Evolutionary conservation across 768 basidiomycete genomes (phyloP).

Genomic region (Termitomyces sp.): DNA sequence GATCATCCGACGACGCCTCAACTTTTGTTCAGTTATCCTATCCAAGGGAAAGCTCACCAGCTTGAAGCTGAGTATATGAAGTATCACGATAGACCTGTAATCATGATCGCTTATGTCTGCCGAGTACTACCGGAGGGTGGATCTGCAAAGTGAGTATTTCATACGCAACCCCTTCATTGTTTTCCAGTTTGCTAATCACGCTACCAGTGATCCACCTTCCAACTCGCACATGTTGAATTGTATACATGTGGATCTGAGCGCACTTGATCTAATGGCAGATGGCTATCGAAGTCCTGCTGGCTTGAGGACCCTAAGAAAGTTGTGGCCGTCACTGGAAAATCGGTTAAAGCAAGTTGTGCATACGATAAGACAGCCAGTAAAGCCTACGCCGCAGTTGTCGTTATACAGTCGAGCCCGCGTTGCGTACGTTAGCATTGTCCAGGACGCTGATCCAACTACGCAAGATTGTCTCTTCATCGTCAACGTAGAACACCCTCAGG

Average conservation of each 20-base stretch:
- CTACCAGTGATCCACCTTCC: slow-evolving; percentile 37
- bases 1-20: slow-evolving; percentile 45
- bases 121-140: slow-evolving; percentile 1
- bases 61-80: slow-evolving; percentile 58
- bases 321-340: background rate
- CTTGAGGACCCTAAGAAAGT: background rate
- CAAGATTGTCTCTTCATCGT: background rate
- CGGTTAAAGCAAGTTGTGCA: background rate
- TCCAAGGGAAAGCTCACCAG: slow-evolving; percentile 46
- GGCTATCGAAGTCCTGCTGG: background rate
- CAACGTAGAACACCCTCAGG: background rate
- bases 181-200: slow-evolving; percentile 27
- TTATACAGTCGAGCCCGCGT: background rate
- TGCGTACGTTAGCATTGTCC: background rate
- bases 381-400: background rate
- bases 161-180: slow-evolving; percentile 9
- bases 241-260: slow-evolving; percentile 31
- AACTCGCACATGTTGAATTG: slow-evolving; percentile 41
- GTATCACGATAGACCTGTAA: slow-evolving; percentile 35
- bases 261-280: slow-evolving; percentile 36
- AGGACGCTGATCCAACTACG: background rate
- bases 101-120: slow-evolving; percentile 45
- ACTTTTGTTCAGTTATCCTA: slow-evolving; percentile 43
- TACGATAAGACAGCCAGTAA: background rate
- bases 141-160: slow-evolving; percentile 9